phyloP scores from a whole-genome alignment of 768 basidiomycete genomes.

The Mycena capillaripes region DNA sequence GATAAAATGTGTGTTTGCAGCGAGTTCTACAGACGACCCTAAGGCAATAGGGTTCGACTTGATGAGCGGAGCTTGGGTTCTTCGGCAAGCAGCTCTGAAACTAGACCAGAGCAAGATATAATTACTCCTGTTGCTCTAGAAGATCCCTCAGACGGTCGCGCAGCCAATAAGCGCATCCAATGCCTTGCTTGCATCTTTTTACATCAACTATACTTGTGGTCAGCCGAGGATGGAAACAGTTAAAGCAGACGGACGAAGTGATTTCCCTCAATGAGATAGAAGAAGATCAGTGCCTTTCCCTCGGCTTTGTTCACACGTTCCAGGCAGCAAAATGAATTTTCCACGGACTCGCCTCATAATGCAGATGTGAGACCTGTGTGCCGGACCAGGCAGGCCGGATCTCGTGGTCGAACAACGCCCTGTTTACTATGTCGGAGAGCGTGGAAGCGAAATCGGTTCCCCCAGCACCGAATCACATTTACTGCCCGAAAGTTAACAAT shows the following conservation, averaged over 20 bases:
- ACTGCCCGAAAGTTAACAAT: not conserved
- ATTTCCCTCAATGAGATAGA: not conserved
- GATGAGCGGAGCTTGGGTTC: no score
- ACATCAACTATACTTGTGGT: not conserved
- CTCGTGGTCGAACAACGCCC: not conserved
- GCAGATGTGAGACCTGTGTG: not conserved
- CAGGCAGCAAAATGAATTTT: not conserved
- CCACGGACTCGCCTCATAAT: not conserved
- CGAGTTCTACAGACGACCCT: no score
- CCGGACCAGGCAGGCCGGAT: not conserved
- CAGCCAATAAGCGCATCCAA: not conserved
- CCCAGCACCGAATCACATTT: conserved; percentile 17
- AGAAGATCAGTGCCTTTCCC: not conserved
- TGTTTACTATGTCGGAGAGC: not conserved
- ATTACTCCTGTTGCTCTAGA: no score
- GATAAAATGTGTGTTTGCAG: no score
- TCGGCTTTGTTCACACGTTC: not conserved
- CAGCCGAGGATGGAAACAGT: not conserved
- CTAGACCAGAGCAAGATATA: no score
- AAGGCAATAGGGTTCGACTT: no score
- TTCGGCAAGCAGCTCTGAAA: no score
- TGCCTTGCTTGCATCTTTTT: not conserved
- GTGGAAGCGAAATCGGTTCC: not conserved
- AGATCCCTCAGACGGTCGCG: not conserved
- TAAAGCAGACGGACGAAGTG: not conserved